phyloP scores from a whole-genome alignment of 1,284 basidiomycete genomes.

The Leccinum ponderosum region DNA sequence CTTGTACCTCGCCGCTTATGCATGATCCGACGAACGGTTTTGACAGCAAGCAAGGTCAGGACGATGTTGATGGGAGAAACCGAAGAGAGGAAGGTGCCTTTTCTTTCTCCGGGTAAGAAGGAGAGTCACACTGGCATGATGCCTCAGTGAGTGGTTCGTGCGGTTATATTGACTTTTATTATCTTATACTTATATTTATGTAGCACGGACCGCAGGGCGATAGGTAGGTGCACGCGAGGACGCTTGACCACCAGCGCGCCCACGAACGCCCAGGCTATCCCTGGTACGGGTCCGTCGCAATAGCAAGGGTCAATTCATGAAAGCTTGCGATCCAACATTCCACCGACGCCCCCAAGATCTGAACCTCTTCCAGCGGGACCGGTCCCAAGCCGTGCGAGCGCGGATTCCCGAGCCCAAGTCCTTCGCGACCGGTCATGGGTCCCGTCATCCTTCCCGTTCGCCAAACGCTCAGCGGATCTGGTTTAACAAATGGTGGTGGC shows the following conservation, averaged over 20 bases:
- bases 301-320: background rate
- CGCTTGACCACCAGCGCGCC: background rate
- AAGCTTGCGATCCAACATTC: background rate
- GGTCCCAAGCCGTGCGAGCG: background rate
- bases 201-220: constrained; percentile 79
- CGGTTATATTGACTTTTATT: background rate
- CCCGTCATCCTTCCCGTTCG: constrained; percentile 61
- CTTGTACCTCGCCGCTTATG: no score
- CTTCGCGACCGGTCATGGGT: constrained; percentile 43
- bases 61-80: no score
- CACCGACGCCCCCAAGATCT: constrained; percentile 1
- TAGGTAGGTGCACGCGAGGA: constrained; percentile 35
- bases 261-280: background rate
- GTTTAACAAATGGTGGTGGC: constrained; percentile 16
- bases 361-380: background rate
- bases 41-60: no score
- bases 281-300: no score
- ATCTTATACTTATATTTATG: background rate
- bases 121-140: constrained; percentile 30
- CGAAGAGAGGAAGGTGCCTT: no score
- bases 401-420: background rate
- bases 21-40: no score
- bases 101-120: constrained; percentile 41
- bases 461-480: constrained; percentile 36
- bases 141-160: constrained; percentile 40